Conservation (phyloP, 345 rosid genomes). For the Eucalyptus regnans region DNA sequence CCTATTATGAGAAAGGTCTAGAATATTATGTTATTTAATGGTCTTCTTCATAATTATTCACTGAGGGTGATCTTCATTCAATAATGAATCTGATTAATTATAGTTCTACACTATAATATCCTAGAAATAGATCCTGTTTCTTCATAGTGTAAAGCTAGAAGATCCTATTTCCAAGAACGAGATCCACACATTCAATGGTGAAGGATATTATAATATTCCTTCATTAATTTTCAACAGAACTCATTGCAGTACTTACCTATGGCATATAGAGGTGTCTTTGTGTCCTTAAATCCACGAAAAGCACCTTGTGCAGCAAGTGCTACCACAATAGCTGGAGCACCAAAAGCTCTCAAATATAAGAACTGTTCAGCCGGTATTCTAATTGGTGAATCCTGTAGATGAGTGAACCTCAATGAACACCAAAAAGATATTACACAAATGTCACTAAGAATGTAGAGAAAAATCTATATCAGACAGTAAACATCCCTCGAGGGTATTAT, state of each 20-base stretch:
- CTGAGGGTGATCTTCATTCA: neutral
- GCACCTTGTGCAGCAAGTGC: constrained; percentile 96
- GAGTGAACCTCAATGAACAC: neutral
- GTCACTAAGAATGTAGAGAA: neutral
- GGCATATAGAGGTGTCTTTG: constrained; percentile 84
- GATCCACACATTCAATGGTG: neutral
- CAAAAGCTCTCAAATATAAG: constrained; percentile 67
- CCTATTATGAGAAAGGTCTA: neutral
- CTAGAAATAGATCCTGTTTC: neutral
- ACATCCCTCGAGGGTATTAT: neutral
- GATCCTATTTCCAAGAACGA: neutral
- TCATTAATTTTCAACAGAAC: neutral
- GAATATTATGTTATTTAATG: neutral
- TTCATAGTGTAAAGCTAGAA: neutral
- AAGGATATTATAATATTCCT: neutral
- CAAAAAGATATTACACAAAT: neutral
- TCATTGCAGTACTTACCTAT: constrained; percentile 58
- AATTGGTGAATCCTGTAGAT: constrained; percentile 78
- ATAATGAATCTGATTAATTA: neutral
- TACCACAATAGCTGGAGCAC: constrained; percentile 90
- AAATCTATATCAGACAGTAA: neutral
- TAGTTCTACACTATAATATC: neutral
- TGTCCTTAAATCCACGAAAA: constrained; percentile 92
- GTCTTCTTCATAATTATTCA: neutral
- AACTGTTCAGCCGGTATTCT: constrained; percentile 76